These are phyloP conservation scores for Wickerhamomyces strasburgensis DNA, from an alignment of 805 yeast species.

Conservation along the genomic window DNA sequence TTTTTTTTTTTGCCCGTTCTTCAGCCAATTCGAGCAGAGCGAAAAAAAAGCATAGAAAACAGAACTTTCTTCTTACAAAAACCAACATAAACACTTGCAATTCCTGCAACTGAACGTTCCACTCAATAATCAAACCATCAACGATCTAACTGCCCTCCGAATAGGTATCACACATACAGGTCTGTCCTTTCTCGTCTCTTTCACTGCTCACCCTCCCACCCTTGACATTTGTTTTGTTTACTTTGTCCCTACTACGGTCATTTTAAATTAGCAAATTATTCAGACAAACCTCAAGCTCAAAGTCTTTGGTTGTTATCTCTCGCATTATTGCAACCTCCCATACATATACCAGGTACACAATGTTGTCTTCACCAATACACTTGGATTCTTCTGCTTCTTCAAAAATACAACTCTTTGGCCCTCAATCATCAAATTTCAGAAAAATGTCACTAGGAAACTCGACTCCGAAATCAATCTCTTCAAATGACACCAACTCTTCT, in stretches of 20 bases:
- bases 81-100: background rate
- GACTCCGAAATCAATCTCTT: constrained; percentile 12
- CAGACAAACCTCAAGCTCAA: no score
- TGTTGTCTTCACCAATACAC: constrained; percentile 20
- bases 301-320: no score
- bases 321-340: background rate
- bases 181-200: no score
- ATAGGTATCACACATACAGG: no score
- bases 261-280: no score
- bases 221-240: no score
- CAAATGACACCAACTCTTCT: constrained; percentile 18
- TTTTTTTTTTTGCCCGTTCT: constrained; percentile 4
- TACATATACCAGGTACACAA: constrained; percentile 4
- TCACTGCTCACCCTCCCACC: no score
- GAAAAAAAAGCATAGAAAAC: constrained; percentile 14
- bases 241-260: no score
- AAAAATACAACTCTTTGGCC: constrained; percentile 10
- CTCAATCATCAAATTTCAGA: constrained; percentile 12
- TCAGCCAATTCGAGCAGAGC: constrained; percentile 21
- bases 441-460: constrained; percentile 14
- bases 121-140: no score
- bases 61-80: constrained; percentile 3
- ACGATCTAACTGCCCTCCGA: background rate
- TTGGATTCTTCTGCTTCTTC: constrained; percentile 17
- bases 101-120: background rate